These are phyloP conservation scores for Seiridium cupressi DNA, from an alignment of 2,329 filamentous ascomycete species.

Conservation along the genomic window DNA sequence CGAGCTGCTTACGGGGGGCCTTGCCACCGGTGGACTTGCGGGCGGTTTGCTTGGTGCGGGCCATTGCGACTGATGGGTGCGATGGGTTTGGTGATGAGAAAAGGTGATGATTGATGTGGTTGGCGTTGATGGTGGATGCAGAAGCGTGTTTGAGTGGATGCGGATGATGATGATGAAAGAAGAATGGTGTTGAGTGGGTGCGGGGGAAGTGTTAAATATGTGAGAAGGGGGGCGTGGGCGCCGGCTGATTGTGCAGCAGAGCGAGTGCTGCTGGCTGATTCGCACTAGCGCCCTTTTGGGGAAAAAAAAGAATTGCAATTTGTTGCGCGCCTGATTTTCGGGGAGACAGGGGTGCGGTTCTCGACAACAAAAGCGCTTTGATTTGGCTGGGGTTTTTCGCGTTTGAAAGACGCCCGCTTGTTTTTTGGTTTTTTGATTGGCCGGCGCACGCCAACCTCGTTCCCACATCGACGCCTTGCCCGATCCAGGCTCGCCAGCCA, in stretches of 20 bases:
- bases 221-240: constrained; percentile 11
- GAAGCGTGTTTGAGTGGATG: constrained; percentile 21
- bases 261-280: not conserved
- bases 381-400: constrained; percentile 27
- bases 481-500: too few species aligned
- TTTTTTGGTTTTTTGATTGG: too few species aligned
- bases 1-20: constrained; percentile 91
- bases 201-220: constrained; percentile 30
- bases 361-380: constrained; percentile 18
- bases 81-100: constrained; percentile 17
- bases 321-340: constrained; percentile 8
- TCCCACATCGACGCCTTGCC: too few species aligned
- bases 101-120: constrained; percentile 17
- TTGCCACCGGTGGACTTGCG: constrained; percentile 80
- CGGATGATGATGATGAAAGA: constrained; percentile 23
- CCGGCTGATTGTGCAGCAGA: constrained; percentile 27
- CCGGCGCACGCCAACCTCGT: too few species aligned
- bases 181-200: constrained; percentile 23
- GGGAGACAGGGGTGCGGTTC: constrained; percentile 32
- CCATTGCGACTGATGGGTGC: constrained; percentile 47
- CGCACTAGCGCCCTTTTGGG: not conserved
- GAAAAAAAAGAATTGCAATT: constrained; percentile 8
- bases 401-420: too few species aligned
- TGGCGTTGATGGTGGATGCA: constrained; percentile 22
- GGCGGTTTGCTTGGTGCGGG: constrained; percentile 66